Evolutionary conservation across 2,329 filamentous ascomycete genomes (phyloP).

Genomic region (Truncatella angustata): DNA sequence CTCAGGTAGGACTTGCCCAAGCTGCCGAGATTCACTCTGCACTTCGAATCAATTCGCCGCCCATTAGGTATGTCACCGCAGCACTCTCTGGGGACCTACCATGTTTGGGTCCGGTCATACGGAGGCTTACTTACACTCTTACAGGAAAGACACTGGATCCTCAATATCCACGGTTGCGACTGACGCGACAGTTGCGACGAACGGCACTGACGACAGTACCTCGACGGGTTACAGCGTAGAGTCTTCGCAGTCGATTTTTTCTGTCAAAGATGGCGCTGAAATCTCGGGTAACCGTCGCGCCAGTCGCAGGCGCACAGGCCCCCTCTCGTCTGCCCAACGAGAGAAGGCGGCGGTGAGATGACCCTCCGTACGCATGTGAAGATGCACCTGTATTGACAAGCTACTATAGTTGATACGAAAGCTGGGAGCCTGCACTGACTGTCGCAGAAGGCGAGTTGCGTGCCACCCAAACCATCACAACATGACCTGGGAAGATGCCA

Average conservation of each 20-base stretch:
- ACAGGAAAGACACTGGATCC: slow-evolving; percentile 50
- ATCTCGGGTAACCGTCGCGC: slow-evolving; percentile 51
- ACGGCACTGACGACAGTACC: slow-evolving; percentile 42
- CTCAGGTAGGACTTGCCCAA: background rate
- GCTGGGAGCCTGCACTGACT: slow-evolving; percentile 56
- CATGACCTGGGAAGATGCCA: slow-evolving; percentile 60
- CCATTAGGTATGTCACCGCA: slow-evolving; percentile 39
- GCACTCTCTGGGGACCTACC: too few relatives aligned
- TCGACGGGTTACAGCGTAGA: slow-evolving; percentile 52
- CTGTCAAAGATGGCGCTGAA: slow-evolving; percentile 54
- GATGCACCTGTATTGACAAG: background rate
- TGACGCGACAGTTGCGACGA: slow-evolving; percentile 33
- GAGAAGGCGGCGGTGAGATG: slow-evolving; percentile 51
- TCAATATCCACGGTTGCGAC: slow-evolving; percentile 53
- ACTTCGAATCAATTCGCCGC: slow-evolving; percentile 26
- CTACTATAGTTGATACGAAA: slow-evolving; percentile 43
- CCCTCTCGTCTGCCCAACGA: slow-evolving; percentile 56
- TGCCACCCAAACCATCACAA: slow-evolving; percentile 60
- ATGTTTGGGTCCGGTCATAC: background rate
- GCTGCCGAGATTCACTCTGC: background rate
- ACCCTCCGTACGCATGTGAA: background rate
- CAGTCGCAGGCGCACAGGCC: slow-evolving; percentile 58
- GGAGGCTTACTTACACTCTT: background rate
- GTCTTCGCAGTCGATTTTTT: slow-evolving; percentile 55
- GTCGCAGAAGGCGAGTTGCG: slow-evolving; percentile 55